Percentiles rank a stretch among this genome's conserved stretches.
These are phyloP conservation scores for Laburnicola sp. DNA, from an alignment of 2,329 filamentous ascomycete genomes.

Conservation along the genomic window DNA sequence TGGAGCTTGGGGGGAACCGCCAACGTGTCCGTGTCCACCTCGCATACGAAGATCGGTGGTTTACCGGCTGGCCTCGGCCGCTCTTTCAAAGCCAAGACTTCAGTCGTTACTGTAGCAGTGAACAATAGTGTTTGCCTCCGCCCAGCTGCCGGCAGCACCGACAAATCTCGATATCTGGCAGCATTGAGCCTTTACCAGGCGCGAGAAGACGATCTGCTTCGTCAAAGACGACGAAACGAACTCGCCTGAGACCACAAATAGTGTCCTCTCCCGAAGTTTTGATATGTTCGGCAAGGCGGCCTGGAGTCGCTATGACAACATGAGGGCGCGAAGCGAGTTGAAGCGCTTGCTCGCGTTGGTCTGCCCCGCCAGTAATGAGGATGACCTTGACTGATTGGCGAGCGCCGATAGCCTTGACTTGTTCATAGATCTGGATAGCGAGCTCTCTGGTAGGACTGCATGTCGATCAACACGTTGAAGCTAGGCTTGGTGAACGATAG, in stretches of 20 bases:
- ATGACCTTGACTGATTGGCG: slow-evolving; percentile 84
- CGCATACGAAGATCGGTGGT: slow-evolving; percentile 82
- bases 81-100: slow-evolving; percentile 83
- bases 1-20: slow-evolving; percentile 79
- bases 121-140: slow-evolving; percentile 93
- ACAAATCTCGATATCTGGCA: slow-evolving; percentile 88
- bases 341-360: slow-evolving; percentile 90
- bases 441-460: slow-evolving; percentile 65
- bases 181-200: slow-evolving; percentile 78
- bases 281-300: slow-evolving; percentile 91
- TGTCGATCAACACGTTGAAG: slow-evolving; percentile 10
- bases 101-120: slow-evolving; percentile 91
- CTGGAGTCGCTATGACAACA: slow-evolving; percentile 88
- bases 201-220: slow-evolving; percentile 90
- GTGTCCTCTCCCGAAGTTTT: slow-evolving; percentile 89
- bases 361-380: slow-evolving; percentile 87
- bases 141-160: slow-evolving; percentile 73
- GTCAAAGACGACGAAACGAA: slow-evolving; percentile 87
- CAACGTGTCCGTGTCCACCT: slow-evolving; percentile 72
- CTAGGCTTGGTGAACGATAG: neutral
- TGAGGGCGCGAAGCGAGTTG: slow-evolving; percentile 81
- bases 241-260: slow-evolving; percentile 74
- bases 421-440: slow-evolving; percentile 93
- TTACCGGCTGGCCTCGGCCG: slow-evolving; percentile 72
- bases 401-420: slow-evolving; percentile 89